Evolutionary conservation across 2,329 filamentous ascomycete genomes (phyloP), one percentile per base, ranked within the genome.

Genomic region (Thermoascus crustaceus): DNA sequence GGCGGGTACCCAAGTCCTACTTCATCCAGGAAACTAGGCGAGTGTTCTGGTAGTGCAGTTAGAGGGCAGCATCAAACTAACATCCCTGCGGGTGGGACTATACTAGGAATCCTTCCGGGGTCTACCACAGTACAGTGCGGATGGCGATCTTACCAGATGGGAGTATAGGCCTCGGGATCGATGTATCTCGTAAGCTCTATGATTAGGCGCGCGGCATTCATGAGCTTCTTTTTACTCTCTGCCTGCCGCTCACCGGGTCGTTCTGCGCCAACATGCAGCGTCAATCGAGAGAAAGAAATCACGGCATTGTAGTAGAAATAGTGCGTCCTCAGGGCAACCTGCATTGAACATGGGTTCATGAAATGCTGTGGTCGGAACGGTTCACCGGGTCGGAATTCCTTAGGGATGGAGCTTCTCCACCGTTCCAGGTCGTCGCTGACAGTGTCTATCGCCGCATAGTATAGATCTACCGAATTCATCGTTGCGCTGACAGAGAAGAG

Each of bases 401-500:
- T 25, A 1, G 60, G 58, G 1, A 63, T 38, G 2, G 50, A 52
- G 2, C 25, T 26, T 11, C 48, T 41, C 60, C 59, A 64, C 4
- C 39, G 21, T 29, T 63, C 57, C 1, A 63, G 35, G 19, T 49
- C 38, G n/a, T 37, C 32, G 5, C 44, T 34, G 5, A 57, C 36
- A 2, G 37, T 32, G 30, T 53, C 44, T 2, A 63, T 51, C 1
- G 45, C 37, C 5, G 38, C 34, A 17, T 45, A 37, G 24, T 43
- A 41, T 17, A 38, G 14, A 4, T 30, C 31, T 2, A 31, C 27
- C 1, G 48, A 37, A 8, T 49, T 49, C n/a, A 44, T 37, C 1
- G 48, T 48, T 0, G 56, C 58, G 13, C 45, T 60, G 11, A 60
- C 48, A 0, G 60, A 61, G 35, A 63, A 64, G 0, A 65, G 48